These are phyloP conservation scores for Ceratobasidium theobromae DNA, from an alignment of 1,284 basidiomycete species.

Conservation along the genomic window DNA sequence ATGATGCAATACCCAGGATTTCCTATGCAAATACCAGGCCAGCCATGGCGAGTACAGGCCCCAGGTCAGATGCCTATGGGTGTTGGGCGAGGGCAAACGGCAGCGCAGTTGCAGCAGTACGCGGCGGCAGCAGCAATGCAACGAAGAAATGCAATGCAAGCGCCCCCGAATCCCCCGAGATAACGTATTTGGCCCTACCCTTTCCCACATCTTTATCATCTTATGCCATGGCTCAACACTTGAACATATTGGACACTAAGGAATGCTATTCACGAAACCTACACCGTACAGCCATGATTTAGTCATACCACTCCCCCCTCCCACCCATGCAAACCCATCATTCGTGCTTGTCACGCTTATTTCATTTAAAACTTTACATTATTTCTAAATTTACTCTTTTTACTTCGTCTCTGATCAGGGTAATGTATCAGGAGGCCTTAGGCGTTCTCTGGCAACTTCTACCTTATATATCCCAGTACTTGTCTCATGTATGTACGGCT, in stretches of 20 bases:
- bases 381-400: too few relatives aligned
- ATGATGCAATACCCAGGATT: slow-evolving; percentile 24
- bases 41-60: slow-evolving; percentile 11
- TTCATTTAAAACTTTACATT: too few relatives aligned
- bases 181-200: not conserved
- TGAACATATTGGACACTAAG: not conserved
- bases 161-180: slow-evolving; percentile 21
- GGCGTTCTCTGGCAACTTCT: too few relatives aligned
- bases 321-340: too few relatives aligned
- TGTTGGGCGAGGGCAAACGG: slow-evolving; percentile 4
- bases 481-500: too few relatives aligned
- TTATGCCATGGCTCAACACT: not conserved
- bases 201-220: not conserved
- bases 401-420: too few relatives aligned
- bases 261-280: too few relatives aligned
- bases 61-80: slow-evolving; percentile 23
- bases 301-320: too few relatives aligned
- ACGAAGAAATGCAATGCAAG: slow-evolving; percentile 19
- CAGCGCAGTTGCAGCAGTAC: not conserved
- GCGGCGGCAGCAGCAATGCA: not conserved
- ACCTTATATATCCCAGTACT: too few relatives aligned
- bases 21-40: slow-evolving; percentile 13
- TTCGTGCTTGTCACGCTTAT: too few relatives aligned
- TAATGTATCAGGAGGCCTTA: too few relatives aligned
- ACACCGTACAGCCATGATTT: too few relatives aligned